Base-by-base conservation (phyloP, 1,284 basidiomycete genomes). In the Ceratobasidium sp. region DNA sequence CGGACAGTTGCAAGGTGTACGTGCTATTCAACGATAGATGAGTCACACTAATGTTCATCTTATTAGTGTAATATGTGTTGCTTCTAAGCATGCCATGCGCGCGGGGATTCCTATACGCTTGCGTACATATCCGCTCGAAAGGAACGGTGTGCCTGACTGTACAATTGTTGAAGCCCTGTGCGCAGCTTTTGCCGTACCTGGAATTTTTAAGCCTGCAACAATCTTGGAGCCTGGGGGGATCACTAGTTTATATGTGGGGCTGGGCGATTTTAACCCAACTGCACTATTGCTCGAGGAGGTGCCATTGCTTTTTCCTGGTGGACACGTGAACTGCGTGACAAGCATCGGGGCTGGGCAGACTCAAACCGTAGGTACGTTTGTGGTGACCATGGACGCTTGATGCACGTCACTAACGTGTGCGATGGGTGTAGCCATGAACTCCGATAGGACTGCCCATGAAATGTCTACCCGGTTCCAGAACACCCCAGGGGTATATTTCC, bases 121-220 rank as follows among this genome's bases (percentile, higher is more conserved):
- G 29, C 68, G 68, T 19, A 46, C 68, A n/a, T 71, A 59, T 37
- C 13, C 14, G 27, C 13, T 34, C 29, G 19, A 6, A 0, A 54
- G 11, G 27, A 48, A 71, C 31, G 11, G 41, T 16, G 68, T 54
- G 11, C 68, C 68, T 2, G 53, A 56, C 16, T 71, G 68, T 27
- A 58, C 54, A 5, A 59, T 71, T 11, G 54, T 56, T 27, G 51
- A 71, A 37, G 68, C 68, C 0, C 11, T 59, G 24, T 41, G 68
- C 11, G 68, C 68, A 2, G 54, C 68, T 13, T 58, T 34, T 9
- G 54, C 68, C 0, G 14, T 48, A 22, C 41, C 54, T 4, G 68
- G 54, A 31, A 0, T 58, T 19, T 71, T 71, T 39, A 71, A 59
- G 19, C 65, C 48, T 3, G 65, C 39, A 29, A 34, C n/a, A 7